Percentiles rank a stretch among this genome's conserved stretches.
Conservation (phyloP, 2,329 filamentous ascomycete genomes). For the Dothistroma septosporum region DNA sequence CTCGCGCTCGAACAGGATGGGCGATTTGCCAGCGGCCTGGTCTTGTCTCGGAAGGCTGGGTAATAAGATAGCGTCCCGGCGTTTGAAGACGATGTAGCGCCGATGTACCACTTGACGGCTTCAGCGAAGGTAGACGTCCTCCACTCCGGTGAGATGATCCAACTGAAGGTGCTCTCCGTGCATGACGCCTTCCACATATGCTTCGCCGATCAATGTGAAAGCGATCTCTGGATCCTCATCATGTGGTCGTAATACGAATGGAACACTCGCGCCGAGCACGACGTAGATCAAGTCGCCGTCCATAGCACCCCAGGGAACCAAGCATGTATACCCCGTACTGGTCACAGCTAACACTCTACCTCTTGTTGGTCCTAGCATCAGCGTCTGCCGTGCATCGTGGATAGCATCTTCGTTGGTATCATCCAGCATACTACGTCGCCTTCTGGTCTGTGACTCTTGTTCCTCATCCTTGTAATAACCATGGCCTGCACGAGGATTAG, state of each 20-base stretch:
- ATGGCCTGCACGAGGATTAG: constrained; percentile 10
- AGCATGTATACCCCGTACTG: constrained; percentile 27
- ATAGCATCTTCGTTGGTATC: constrained; percentile 20
- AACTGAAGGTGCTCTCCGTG: constrained; percentile 29
- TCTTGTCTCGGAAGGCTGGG: too few relatives aligned
- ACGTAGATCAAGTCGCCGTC: constrained; percentile 31
- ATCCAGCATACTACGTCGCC: constrained; percentile 26
- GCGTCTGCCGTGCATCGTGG: constrained; percentile 25
- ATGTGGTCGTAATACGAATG: constrained; percentile 23
- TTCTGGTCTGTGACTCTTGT: not conserved
- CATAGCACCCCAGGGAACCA: constrained; percentile 27
- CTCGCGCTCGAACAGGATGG: too few relatives aligned
- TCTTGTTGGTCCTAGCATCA: constrained; percentile 29
- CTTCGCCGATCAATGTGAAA: constrained; percentile 32
- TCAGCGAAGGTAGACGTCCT: constrained; percentile 26
- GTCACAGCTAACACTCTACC: constrained; percentile 29
- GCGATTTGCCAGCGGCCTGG: too few relatives aligned
- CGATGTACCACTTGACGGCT: not conserved
- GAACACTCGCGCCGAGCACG: constrained; percentile 26
- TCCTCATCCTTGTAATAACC: constrained; percentile 13
- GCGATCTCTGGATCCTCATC: constrained; percentile 18
- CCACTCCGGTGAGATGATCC: constrained; percentile 14
- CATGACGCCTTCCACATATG: constrained; percentile 35
- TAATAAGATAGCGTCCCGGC: too few relatives aligned
- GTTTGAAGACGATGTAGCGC: too few relatives aligned